A percentile compares a stretch with the other conserved stretches of the same genome.
These are phyloP conservation scores for Tardiomyces depauwii DNA, from an alignment of 1,139 yeast species.

Conservation along the genomic window DNA sequence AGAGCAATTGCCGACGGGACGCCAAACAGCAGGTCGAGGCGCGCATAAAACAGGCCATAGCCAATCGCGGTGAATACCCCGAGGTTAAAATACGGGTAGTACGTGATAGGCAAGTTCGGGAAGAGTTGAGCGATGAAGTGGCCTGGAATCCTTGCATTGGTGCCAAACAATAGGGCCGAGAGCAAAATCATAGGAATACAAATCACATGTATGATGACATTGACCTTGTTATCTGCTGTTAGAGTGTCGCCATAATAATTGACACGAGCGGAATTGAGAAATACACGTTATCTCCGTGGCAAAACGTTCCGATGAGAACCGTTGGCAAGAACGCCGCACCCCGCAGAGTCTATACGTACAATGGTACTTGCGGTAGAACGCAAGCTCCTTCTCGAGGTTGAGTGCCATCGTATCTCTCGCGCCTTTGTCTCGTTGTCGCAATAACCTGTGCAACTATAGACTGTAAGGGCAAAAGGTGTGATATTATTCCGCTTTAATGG, in stretches of 20 bases:
- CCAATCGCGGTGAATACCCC: constrained; percentile 30
- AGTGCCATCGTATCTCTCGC: background rate
- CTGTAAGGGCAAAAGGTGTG: no score
- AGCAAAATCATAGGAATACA: constrained; percentile 73
- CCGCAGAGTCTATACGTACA: constrained; percentile 16
- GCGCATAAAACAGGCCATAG: constrained; percentile 34
- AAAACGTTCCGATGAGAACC: no score
- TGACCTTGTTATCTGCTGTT: constrained; percentile 35
- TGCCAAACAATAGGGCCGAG: constrained; percentile 37
- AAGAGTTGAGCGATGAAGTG: constrained; percentile 6
- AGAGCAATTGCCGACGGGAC: constrained; percentile 30
- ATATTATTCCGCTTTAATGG: no score
- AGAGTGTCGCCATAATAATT: constrained; percentile 1
- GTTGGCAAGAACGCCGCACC: background rate
- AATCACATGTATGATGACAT: constrained; percentile 64
- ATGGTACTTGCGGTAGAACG: constrained; percentile 80
- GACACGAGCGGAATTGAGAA: no score
- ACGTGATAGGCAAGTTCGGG: constrained; percentile 11
- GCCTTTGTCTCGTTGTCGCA: no score
- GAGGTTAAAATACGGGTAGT: constrained; percentile 30
- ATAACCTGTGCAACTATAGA: no score
- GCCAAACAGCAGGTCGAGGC: constrained; percentile 33
- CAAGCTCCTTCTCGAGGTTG: constrained; percentile 40
- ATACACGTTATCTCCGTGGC: no score
- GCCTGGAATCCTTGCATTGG: constrained; percentile 18